Percentiles rank a stretch among this genome's conserved stretches.
Conservation (phyloP, 441 rosid genomes). For the Pelargonium myrrhifolium region DNA sequence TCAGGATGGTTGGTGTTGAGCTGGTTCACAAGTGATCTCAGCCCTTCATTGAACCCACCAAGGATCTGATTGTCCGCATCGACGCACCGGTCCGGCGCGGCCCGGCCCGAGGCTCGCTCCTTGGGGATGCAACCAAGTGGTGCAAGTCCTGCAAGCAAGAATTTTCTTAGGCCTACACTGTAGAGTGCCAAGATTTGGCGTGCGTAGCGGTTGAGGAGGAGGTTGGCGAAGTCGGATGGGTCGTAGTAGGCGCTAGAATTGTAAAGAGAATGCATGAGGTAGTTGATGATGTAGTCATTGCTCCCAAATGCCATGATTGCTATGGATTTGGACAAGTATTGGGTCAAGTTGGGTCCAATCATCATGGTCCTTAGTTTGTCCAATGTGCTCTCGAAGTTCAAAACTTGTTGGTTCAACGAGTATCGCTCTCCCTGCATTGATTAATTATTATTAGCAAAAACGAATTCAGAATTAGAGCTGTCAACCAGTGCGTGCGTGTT, state of each 20-base stretch:
- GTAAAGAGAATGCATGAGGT: constrained; percentile 60
- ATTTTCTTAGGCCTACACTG: constrained; percentile 57
- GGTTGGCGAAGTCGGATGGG: constrained; percentile 54
- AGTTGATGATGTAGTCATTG: constrained; percentile 89
- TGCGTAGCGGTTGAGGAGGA: constrained; percentile 54
- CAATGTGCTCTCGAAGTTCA: constrained; percentile 56
- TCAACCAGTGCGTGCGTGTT: too few relatives aligned
- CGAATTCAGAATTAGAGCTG: too few relatives aligned
- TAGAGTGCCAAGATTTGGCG: constrained; percentile 54
- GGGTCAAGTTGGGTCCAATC: constrained; percentile 32
- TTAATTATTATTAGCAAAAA: too few relatives aligned
- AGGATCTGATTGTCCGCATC: constrained; percentile 63
- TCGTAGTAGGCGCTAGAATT: constrained; percentile 43
- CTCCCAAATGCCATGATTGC: constrained; percentile 68
- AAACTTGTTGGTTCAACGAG: constrained; percentile 57
- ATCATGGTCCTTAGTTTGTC: constrained; percentile 44
- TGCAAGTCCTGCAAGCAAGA: constrained; percentile 52
- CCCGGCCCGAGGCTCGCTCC: constrained; percentile 44
- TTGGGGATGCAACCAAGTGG: constrained; percentile 87
- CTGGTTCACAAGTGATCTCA: constrained; percentile 53
- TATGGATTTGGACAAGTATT: constrained; percentile 46
- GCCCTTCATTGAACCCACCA: constrained; percentile 64
- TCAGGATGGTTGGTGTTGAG: constrained; percentile 48
- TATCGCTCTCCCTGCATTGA: constrained; percentile 53
- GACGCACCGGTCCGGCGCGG: constrained; percentile 52